Conservation (phyloP, 1,284 basidiomycete genomes). For the Fomitopsis schrenkii region DNA sequence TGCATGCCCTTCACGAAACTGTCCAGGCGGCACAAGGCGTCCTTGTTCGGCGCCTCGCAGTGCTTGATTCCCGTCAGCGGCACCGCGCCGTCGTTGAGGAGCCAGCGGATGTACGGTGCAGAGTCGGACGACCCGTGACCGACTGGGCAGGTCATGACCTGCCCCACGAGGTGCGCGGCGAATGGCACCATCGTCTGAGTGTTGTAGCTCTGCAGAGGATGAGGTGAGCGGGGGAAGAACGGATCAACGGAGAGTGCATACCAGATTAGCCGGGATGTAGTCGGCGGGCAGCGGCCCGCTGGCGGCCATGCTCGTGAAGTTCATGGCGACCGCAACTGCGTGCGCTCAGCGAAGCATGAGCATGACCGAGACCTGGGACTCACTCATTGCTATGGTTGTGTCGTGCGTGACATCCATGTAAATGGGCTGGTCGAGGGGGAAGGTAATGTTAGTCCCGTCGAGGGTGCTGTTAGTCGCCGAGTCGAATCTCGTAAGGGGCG, state of each 20-base stretch:
- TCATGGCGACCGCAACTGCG: slow-evolving; percentile 53
- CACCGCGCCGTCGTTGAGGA: slow-evolving; percentile 56
- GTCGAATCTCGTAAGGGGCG: slow-evolving; percentile 45
- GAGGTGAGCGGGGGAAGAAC: neutral
- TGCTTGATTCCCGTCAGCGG: slow-evolving; percentile 40
- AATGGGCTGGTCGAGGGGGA: slow-evolving; percentile 58
- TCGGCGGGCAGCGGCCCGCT: slow-evolving; percentile 53
- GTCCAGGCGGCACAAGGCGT: slow-evolving; percentile 19
- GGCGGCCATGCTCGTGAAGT: slow-evolving; percentile 54
- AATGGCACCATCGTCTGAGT: slow-evolving; percentile 49
- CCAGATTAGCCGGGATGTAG: slow-evolving; percentile 52
- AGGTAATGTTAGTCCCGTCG: slow-evolving; percentile 46
- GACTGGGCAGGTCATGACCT: slow-evolving; percentile 53
- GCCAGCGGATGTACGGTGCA: slow-evolving; percentile 47
- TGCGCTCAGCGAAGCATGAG: neutral
- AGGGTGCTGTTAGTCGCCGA: slow-evolving; percentile 54
- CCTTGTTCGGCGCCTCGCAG: slow-evolving; percentile 18
- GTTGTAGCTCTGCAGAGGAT: slow-evolving; percentile 36
- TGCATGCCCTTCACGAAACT: slow-evolving; percentile 11
- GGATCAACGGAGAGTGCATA: slow-evolving; percentile 14
- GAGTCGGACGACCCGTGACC: slow-evolving; percentile 4
- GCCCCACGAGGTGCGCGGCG: slow-evolving; percentile 52
- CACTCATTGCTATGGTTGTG: slow-evolving; percentile 37
- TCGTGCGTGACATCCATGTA: slow-evolving; percentile 57
- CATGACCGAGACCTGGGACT: slow-evolving; percentile 6